Conservation (phyloP, 2,329 filamentous ascomycete species). For the Colletotrichum sp. region DNA sequence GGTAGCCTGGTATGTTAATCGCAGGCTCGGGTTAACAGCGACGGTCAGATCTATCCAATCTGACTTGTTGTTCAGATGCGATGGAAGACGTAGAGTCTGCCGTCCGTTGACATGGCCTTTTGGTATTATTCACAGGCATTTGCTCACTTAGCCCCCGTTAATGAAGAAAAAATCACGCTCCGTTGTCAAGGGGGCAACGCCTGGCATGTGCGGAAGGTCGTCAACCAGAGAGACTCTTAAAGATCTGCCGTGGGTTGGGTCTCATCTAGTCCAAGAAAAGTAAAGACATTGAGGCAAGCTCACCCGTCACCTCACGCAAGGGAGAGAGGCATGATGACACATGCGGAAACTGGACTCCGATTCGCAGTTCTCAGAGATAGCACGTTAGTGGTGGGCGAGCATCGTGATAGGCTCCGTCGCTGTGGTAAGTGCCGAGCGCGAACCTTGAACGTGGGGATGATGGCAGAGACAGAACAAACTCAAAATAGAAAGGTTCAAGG, state of each 20-base stretch:
- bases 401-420: background rate
- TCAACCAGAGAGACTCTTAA: background rate
- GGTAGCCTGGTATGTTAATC: slow-evolving; percentile 13
- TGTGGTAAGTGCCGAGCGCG: slow-evolving; percentile 5
- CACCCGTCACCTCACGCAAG: background rate
- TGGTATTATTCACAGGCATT: background rate
- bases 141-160: background rate
- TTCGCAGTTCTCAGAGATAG: background rate
- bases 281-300: slow-evolving; percentile 1
- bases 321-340: background rate
- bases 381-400: background rate
- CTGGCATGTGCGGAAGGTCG: background rate
- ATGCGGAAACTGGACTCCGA: background rate
- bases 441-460: background rate
- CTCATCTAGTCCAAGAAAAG: background rate
- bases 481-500: slow-evolving; percentile 15
- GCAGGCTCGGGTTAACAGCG: background rate
- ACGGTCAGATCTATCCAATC: slow-evolving; percentile 4
- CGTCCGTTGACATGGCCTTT: slow-evolving; percentile 1
- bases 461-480: slow-evolving; percentile 9
- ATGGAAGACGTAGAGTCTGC: background rate
- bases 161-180: slow-evolving; percentile 4
- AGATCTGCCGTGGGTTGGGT: background rate
- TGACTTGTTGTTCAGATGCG: background rate
- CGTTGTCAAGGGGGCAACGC: background rate